These are phyloP conservation scores for Lecanoromycetidae sp. DNA, from an alignment of 2,329 filamentous ascomycete genomes.

Conservation along the genomic window DNA sequence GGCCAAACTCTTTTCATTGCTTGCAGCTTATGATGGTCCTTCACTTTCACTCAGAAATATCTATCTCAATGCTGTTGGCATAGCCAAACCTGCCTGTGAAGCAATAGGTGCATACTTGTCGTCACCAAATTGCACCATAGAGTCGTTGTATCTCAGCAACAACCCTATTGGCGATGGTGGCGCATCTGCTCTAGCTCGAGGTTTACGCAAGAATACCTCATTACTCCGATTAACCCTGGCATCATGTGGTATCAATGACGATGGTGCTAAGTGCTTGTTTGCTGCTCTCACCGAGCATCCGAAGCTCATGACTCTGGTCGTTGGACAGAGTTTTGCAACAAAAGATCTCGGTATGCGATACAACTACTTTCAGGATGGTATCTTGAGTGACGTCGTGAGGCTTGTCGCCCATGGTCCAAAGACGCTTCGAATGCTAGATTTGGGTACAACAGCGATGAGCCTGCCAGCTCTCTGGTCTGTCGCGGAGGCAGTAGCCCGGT, in stretches of 20 bases:
- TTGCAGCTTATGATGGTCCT: slow-evolving; percentile 30
- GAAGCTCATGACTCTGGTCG: not conserved
- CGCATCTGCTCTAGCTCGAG: not conserved
- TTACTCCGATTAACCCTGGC: not conserved
- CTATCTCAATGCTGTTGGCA: slow-evolving; percentile 9
- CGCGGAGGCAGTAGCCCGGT: not conserved
- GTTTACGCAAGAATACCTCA: not conserved
- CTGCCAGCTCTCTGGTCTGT: not conserved
- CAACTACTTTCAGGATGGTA: slow-evolving; percentile 5
- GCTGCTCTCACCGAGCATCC: not conserved
- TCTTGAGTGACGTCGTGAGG: not conserved
- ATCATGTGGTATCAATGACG: slow-evolving; percentile 2
- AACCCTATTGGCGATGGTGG: slow-evolving; percentile 7
- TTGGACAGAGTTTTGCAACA: slow-evolving; percentile 5
- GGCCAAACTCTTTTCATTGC: slow-evolving; percentile 30
- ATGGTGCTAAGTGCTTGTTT: not conserved
- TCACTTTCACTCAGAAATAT: slow-evolving; percentile 26
- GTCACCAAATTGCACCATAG: not conserved
- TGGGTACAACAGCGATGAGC: slow-evolving; percentile 3
- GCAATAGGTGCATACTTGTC: not conserved
- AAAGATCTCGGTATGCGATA: slow-evolving; percentile 12
- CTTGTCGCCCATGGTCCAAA: not conserved
- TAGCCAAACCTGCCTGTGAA: not conserved
- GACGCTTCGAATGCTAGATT: not conserved
- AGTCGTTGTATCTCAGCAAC: not conserved